Evolutionary conservation across 31 red algal genomes (phyloP).

Genomic region (Bonnemaisonia californica): DNA sequence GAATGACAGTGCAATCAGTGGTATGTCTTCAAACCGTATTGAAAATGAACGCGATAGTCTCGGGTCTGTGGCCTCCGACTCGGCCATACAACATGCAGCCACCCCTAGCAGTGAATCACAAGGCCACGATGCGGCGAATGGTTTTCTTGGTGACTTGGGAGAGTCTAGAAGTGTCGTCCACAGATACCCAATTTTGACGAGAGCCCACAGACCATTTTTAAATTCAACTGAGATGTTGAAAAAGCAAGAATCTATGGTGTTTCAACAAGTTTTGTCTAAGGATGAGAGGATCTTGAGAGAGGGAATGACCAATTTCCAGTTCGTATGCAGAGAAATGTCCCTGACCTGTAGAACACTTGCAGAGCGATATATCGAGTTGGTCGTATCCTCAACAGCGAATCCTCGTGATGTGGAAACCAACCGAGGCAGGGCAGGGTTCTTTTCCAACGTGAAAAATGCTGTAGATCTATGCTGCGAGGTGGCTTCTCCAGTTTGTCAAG

Average conservation of each 20-base stretch:
- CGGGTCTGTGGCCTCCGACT: background rate
- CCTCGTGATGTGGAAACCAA: conserved; percentile 28
- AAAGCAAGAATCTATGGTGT: background rate
- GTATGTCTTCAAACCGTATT: background rate
- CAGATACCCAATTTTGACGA: background rate
- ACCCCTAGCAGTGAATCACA: background rate
- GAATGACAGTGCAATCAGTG: background rate
- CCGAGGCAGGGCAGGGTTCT: conserved; percentile 36
- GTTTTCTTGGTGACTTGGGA: background rate
- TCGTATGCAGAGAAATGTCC: conserved; percentile 23
- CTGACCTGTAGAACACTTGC: conserved; percentile 34
- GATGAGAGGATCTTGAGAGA: background rate
- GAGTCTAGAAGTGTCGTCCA: background rate
- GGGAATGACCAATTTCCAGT: conserved; percentile 28
- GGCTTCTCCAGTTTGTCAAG: conserved; percentile 4
- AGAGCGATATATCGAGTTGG: conserved; percentile 15
- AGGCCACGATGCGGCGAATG: background rate
- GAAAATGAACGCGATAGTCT: background rate
- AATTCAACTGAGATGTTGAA: background rate
- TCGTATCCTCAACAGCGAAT: conserved; percentile 32
- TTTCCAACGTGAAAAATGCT: conserved; percentile 40
- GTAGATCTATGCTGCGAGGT: conserved; percentile 48
- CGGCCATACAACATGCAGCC: background rate
- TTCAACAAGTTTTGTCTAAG: background rate
- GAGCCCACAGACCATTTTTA: background rate